Base-by-base conservation (phyloP, 2,329 filamentous ascomycete species). In the Monosporascus sp. region DNA sequence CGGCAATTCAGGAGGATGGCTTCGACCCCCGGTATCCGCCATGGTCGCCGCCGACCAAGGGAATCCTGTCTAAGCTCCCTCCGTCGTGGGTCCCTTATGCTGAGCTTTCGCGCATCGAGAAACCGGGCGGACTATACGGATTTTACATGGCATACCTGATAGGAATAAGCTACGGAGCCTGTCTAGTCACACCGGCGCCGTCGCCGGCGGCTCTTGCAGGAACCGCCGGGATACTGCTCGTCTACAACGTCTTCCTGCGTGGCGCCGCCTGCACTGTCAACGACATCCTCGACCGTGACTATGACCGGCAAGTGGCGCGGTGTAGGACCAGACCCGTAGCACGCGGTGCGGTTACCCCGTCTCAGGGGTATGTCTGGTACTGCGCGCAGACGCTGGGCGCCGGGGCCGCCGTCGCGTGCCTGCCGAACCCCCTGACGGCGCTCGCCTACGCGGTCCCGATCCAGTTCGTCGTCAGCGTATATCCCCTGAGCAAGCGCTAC, bases 261-360 rank as follows among this genome's bases (percentile, higher is more conserved):
- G 74, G 76, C 36, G 73, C 74, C 19, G 72, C 76, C 14, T 83
- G 80, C 60, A 73, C 78, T 0, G 79, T 80, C 62, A 83, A 83
- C 61, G 80, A 83, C 59, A 71, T 76, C 43, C 73, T 79, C 65
- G 80, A 83, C 57, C 73, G 75, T 43, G 77, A 80, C 41, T 67
- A 81, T 49, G 81, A 83, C 58, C 74, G 76, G 6, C 68, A 76
- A 57, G 78, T 80, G n/a, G 72, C 72, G 57, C 73, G 79, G 38
- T 81, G 77, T 45, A 71, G 72, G 45, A 72, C 74, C 55, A 70
- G 79, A n/a, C 78, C 79, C 1, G 75, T 80, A 57, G 77, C 78
- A 17, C 67, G 78, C 52, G 73, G 74, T 20, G 77, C 77, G 22
- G 68, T 81, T n/a, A 71, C 61, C 1, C 55, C 57, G 9, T 14